Percentiles rank a stretch among this genome's conserved stretches.
Conservation (phyloP, 2,329 filamentous ascomycete genomes). For the Ophiostoma himal-ulmi region DNA sequence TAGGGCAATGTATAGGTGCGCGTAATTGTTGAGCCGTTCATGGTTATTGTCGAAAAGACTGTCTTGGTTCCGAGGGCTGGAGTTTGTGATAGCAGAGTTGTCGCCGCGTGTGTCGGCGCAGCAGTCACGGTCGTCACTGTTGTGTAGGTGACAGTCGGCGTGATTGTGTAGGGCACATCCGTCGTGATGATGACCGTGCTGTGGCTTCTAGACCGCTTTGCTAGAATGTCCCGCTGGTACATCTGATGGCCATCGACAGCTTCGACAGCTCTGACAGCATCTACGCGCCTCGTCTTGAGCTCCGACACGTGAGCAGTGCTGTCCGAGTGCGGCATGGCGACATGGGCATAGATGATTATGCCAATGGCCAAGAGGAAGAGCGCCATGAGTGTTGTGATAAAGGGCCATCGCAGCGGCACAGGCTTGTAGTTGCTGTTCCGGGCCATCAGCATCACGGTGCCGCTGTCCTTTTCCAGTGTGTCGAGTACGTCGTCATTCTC, state of each 20-base stretch:
- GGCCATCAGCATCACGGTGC: background rate
- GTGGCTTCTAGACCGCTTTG: background rate
- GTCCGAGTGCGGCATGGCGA: constrained; percentile 33
- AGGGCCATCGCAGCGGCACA: constrained; percentile 33
- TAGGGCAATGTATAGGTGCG: background rate
- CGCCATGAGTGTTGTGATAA: constrained; percentile 29
- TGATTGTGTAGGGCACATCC: constrained; percentile 19
- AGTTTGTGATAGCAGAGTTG: background rate
- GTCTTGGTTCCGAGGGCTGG: background rate
- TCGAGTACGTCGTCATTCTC: constrained; percentile 23
- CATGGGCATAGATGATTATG: constrained; percentile 30
- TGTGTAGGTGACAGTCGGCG: background rate
- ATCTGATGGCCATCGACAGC: background rate
- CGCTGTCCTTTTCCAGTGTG: constrained; percentile 28
- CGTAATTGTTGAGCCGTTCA: background rate
- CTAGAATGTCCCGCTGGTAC: background rate
- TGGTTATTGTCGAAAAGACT: background rate
- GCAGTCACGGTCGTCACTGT: background rate
- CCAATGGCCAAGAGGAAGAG: constrained; percentile 30
- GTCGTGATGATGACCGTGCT: constrained; percentile 14
- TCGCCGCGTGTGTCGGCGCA: background rate
- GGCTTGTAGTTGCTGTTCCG: constrained; percentile 32
- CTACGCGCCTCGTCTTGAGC: background rate
- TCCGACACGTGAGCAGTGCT: constrained; percentile 4
- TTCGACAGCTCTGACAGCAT: background rate